These are phyloP conservation scores for Ilex paraguariensis DNA, from an alignment of 305 asterid species.

Conservation along the genomic window DNA sequence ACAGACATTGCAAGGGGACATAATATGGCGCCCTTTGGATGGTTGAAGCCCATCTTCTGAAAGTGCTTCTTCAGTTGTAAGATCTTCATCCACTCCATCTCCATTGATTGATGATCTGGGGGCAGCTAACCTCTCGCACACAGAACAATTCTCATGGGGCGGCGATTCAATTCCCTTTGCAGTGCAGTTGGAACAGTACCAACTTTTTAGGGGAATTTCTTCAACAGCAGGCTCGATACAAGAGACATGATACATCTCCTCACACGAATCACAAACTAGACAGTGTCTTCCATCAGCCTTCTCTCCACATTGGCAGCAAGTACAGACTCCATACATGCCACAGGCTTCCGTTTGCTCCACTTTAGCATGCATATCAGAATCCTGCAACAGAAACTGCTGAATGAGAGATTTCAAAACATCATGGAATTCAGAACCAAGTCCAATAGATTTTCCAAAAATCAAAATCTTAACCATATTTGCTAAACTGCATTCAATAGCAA, in stretches of 20 bases:
- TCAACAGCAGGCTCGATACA: slow-evolving; percentile 67
- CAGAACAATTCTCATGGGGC: slow-evolving; percentile 70
- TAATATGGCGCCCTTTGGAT: slow-evolving; percentile 16
- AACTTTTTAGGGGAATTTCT: slow-evolving; percentile 69
- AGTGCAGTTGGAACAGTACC: slow-evolving; percentile 78
- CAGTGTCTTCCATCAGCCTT: slow-evolving; percentile 61
- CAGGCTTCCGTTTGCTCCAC: slow-evolving; percentile 21
- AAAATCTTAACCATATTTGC: neutral
- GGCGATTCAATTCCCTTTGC: slow-evolving; percentile 54
- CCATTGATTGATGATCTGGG: slow-evolving; percentile 21
- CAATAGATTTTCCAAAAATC: slow-evolving; percentile 1
- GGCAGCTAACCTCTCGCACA: slow-evolving; percentile 56
- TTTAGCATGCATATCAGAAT: slow-evolving; percentile 19
- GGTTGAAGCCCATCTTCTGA: slow-evolving; percentile 25
- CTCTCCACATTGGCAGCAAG: slow-evolving; percentile 55
- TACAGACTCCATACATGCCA: slow-evolving; percentile 23
- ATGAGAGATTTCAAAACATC: neutral
- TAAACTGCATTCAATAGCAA: no score
- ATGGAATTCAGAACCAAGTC: neutral
- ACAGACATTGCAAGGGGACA: slow-evolving; percentile 56
- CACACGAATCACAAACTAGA: slow-evolving; percentile 89
- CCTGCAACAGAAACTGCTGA: slow-evolving; percentile 20
- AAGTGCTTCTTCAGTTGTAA: slow-evolving; percentile 18
- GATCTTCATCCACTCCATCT: slow-evolving; percentile 28
- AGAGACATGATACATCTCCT: slow-evolving; percentile 74